Evolutionary conservation across 371 early-diverging fungal species (phyloP), one percentile per base, ranked within the genome.

Genomic region (Umbelopsis sp.): DNA sequence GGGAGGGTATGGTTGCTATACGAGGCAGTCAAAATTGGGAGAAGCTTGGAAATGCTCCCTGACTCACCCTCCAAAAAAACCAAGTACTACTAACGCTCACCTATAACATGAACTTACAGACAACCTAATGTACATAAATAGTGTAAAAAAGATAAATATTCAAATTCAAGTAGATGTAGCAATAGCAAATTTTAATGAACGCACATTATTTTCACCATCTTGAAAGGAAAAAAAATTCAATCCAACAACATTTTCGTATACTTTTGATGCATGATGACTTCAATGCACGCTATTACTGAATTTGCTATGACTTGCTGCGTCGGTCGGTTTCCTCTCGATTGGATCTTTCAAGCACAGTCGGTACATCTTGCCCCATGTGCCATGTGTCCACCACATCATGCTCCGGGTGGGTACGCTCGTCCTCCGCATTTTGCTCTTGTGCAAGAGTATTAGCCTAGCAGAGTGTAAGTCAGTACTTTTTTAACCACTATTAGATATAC

Each of bases 1-100:
- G 57, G 57, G 29, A 57, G 57, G 8, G 16, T 35, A 35, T 57
- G 57, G 57, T 35, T 57, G 57, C 18, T 57, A 32, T 29, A 35
- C 6, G 57, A 57, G 4, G 57, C 57, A 7, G 57, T 57, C 4
- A 57, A 57, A 57, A 57, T 57, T 35, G 57, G 57, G 16, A 57
- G n/a, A 2, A 25, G 35, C 18, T 6, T n/a, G 18, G 57, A 57
- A 29, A 8, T 16, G 8, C 35, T 12, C 35, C 16, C 16, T 29
- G 12, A 57, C 18, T 35, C 57, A 35, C 35, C 57, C 12, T 11
- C 57, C 11, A 51, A 57, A 14, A 57, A n/a, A 57, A 11, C 1
- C 35, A 57, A 29, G 24, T 48, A 48, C 18, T 0, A 6, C 48
- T 20, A 48, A 48, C 48, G 14, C 41, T 12, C 7, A 41, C 7